Evolutionary conservation across 106 monocot species (phyloP).

Genomic region (Phalaenopsis equestris): DNA sequence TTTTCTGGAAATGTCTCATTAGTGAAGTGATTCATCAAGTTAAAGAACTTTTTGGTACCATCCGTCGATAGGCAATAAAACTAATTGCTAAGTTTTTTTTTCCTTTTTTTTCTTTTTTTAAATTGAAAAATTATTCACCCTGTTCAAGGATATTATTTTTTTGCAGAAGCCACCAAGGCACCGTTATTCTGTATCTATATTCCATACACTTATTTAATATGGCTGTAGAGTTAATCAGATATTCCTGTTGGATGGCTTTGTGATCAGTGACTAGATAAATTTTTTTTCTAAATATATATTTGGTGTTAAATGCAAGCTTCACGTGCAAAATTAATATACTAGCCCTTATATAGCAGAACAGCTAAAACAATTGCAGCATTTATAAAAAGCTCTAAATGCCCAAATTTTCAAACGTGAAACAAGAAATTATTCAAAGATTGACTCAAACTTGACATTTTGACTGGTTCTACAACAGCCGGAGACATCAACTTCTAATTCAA

Average conservation of each 20-base stretch:
- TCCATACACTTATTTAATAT: background rate
- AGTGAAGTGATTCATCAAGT: too few species aligned
- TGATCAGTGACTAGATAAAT: background rate
- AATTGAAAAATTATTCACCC: too few species aligned
- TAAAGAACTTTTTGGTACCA: too few species aligned
- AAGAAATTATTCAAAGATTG: too few species aligned
- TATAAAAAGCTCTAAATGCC: background rate
- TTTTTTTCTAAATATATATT: background rate
- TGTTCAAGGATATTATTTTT: too few species aligned
- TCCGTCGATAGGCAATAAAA: too few species aligned
- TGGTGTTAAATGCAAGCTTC: background rate
- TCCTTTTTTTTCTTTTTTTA: too few species aligned
- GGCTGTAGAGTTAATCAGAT: background rate
- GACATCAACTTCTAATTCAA: background rate
- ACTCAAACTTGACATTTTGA: background rate
- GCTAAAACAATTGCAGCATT: background rate
- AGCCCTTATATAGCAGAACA: background rate
- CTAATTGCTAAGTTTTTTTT: too few species aligned
- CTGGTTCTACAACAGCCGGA: background rate
- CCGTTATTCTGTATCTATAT: too few species aligned
- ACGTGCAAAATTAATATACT: background rate
- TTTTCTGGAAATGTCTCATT: too few species aligned
- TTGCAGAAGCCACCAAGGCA: too few species aligned
- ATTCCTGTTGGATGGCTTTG: background rate
- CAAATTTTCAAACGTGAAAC: too few species aligned